Evolutionary conservation across 148 eudicot genomes (phyloP), one percentile per base, ranked within the genome.

Genomic region (Mesembryanthemum crystallinum): DNA sequence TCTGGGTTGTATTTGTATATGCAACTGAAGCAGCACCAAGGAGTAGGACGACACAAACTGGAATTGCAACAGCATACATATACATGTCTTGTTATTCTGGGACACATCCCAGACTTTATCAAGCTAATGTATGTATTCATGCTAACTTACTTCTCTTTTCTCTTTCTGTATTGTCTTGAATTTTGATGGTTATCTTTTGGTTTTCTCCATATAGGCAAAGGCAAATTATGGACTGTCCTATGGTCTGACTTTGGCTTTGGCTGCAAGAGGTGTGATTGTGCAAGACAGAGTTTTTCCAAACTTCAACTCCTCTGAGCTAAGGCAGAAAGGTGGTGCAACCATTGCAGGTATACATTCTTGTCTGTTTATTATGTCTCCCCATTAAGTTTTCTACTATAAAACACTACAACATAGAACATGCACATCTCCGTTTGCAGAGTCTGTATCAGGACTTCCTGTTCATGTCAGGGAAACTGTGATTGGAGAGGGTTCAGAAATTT

Each of bases 211-310:
- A 29, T 45, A 69, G 72, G 25, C 55, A 27, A 32, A 69, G n/a
- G n/a, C n/a, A n/a, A n/a, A n/a, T 14, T 35, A 35, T 8, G 54
- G 37, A 15, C 21, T 57, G 8, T 69, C 59, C 18, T 49, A 49
- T 69, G 72, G 72, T 29, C 33, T 69, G 35, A 28, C 28, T 14
- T 47, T 57, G 51, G 72, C 72, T 69, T 69, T 69, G 59, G 72
- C 72, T 69, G 72, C 58, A 1, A 69, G 39, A 49, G 72, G 72
- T 2, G 58, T 69, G 59, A 47, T 69, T 28, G 72, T 69, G 14
- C 58, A 69, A 8, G 72, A 69, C 58, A 69, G 47, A 25, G 58
- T 49, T 45, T 69, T 25, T 28, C 72, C 8, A 35, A 69, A 69
- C 28, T 29, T 69, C 37, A 69, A 27, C 29, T 15, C 72, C 32